A percentile compares a stretch with the other conserved stretches of the same genome.
Conservation (phyloP, 805 yeast genomes). For the Metschnikowia vanudenii region DNA sequence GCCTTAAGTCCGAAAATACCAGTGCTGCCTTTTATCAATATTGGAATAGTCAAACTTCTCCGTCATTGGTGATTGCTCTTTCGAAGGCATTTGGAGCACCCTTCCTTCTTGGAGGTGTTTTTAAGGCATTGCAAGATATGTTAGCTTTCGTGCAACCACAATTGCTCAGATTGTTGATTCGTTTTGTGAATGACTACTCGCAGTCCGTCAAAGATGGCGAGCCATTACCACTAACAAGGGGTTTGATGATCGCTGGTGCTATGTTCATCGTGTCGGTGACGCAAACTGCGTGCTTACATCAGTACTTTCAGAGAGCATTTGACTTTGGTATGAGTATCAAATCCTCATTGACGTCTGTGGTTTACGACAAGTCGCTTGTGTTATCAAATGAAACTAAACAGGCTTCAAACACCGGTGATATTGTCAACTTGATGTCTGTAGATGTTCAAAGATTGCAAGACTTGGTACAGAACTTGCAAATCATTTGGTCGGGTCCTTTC, state of each 20-base stretch:
- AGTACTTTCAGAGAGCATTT: conserved; percentile 71
- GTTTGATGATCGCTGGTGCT: conserved; percentile 68
- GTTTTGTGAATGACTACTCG: conserved; percentile 38
- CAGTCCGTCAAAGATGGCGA: conserved; percentile 34
- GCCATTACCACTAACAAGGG: conserved; percentile 64
- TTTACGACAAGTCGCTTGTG: conserved; percentile 66
- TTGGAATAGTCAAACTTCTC: conserved; percentile 60
- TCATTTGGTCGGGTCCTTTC: conserved; percentile 92
- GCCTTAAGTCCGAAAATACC: conserved; percentile 55
- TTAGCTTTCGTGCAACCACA: conserved; percentile 45
- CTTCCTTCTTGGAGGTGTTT: conserved; percentile 68
- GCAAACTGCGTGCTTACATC: conserved; percentile 78
- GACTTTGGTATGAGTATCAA: conserved; percentile 76
- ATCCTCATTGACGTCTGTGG: conserved; percentile 62
- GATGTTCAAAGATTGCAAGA: conserved; percentile 89
- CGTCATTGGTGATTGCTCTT: conserved; percentile 61
- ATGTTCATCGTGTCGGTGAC: conserved; percentile 76
- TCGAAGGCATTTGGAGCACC: conserved; percentile 70
- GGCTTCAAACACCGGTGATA: conserved; percentile 81
- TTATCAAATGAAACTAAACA: conserved; percentile 71
- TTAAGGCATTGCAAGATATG: conserved; percentile 72
- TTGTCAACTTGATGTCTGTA: conserved; percentile 91
- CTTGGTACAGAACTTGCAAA: conserved; percentile 70
- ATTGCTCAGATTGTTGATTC: conserved; percentile 33
- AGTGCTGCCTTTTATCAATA: conserved; percentile 48